These are phyloP conservation scores for Mycena filopes DNA, from an alignment of 768 basidiomycete genomes.

Conservation along the genomic window DNA sequence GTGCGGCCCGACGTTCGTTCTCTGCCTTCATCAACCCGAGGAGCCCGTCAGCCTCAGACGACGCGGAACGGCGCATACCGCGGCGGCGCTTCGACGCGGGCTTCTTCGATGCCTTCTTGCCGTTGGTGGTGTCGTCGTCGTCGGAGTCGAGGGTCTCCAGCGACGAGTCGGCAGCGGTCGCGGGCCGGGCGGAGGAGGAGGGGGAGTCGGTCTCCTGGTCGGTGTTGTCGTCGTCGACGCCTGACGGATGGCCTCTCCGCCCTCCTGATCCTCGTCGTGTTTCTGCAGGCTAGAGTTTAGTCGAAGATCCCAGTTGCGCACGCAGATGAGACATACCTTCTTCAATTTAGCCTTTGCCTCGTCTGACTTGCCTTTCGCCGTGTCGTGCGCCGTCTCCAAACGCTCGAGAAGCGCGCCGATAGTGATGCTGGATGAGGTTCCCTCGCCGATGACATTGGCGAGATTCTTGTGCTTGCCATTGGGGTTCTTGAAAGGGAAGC, in stretches of 20 bases:
- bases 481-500: not conserved
- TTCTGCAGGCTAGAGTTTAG: not conserved
- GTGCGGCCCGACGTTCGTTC: conserved; percentile 11
- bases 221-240: conserved; percentile 1
- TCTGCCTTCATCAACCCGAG: conserved; percentile 12
- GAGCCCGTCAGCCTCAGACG: not conserved
- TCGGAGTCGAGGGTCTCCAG: conserved; percentile 1
- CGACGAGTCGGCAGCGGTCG: not conserved
- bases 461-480: conserved; percentile 5
- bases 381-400: conserved; percentile 6
- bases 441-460: not conserved
- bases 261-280: not conserved
- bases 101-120: not conserved
- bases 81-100: conserved; percentile 3
- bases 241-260: conserved; percentile 4
- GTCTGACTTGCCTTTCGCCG: conserved; percentile 21
- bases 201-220: not conserved
- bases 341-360: conserved; percentile 17
- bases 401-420: conserved; percentile 12
- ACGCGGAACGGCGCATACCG: not conserved
- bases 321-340: conserved; percentile 2
- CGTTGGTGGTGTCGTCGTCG: not conserved
- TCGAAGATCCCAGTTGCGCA: not conserved
- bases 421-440: not conserved
- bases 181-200: too few species aligned